Evolutionary conservation across 31 red algal species (phyloP), one percentile per base, ranked within the genome.

Genomic region (Odonthalia washingtoniensis): DNA sequence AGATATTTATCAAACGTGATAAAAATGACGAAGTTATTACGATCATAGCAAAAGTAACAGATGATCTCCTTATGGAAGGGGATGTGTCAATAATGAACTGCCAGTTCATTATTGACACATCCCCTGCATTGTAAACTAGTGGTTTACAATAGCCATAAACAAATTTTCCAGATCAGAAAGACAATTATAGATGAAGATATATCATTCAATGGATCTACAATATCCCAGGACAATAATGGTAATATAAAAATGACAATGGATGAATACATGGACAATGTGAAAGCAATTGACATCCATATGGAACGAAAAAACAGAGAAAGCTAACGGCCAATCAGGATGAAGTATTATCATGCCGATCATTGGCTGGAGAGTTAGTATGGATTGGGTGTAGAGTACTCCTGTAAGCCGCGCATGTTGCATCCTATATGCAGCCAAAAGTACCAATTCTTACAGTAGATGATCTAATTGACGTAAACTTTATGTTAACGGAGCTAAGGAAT

Each of bases 371-470:
- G n/a, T 5, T 74, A 16, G 5, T 74, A 3, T 74, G 40, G 37
- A 43, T 74, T 36, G 70, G 70, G 21, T 43, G 40, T 14, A 24
- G 4, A 34, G 70, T 74, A 24, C 5, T 74, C 3, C 70, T 16
- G 3, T 16, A 74, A 14, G 70, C 70, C 5, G 24, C n/a, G 34
- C 4, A 39, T 24, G 14, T 74, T 4, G 70, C 33, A 43, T 74
- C 70, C 3, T 5, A 4, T 2, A 74, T 74, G 70, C 70, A 74
- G 14, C 70, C n/a, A n/a, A 74, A 36, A 42, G 70, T 74, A 4
- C 34, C 34, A 26, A 38, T 4, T 42, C 70, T 74, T 4, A 74
- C 70, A 5, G 70, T 74, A 3, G 4, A 42, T 4, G 37, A 74
- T 42, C 5, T 74, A 5, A 14, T 38, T 16, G 70, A 74, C 4